Base-by-base conservation (phyloP, 2,329 filamentous ascomycete species). In the Paraphaeosphaeria sporulosa region DNA sequence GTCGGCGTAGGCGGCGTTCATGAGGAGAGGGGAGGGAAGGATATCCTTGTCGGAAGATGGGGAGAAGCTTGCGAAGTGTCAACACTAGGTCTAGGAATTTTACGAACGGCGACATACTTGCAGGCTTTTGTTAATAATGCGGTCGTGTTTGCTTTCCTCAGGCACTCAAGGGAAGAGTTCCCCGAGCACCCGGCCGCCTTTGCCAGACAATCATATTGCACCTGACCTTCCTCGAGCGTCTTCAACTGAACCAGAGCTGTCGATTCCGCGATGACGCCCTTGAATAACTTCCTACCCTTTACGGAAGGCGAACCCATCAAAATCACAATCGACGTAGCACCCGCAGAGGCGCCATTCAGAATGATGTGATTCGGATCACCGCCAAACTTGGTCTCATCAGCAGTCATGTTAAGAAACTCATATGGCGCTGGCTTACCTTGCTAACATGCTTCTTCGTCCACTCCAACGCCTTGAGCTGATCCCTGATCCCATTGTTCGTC, bases 381-480 rank as follows among this genome's bases (percentile, higher is more conserved):
- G 4, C 90, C 90, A 65, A 94, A 93, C 73, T 86, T n/a, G n/a
- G 15, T 38, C 12, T 38, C 36, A 17, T 38, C 3, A 38, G 36
- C 36, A 17, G 15, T 38, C 36, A 12, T 12, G 10, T 12, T 17
- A 38, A 12, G n/a, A 12, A 17, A 12, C 4, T 12, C 36, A 17
- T 12, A 3, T 38, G 10, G 36, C n/a, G 15, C 30, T 27, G 34
- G 10, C 61, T 50, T 71, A 83, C 82, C 64, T 79, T 71, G 53
- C 68, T 64, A 44, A 93, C 90, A 73, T 92, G 79, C 32, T 85
- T 79, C 63, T 90, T 84, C 0, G 92, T 85, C 91, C 90, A 93
- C 61, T 89, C 73, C 15, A 93, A 74, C 0, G 86, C 88, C 69
- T 89, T 89, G 55, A 88, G 80, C 74, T 92, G 90, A 72, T 93